Evolutionary conservation across 441 rosid genomes (phyloP).

Genomic region (Bocquillonia castaneifolia): DNA sequence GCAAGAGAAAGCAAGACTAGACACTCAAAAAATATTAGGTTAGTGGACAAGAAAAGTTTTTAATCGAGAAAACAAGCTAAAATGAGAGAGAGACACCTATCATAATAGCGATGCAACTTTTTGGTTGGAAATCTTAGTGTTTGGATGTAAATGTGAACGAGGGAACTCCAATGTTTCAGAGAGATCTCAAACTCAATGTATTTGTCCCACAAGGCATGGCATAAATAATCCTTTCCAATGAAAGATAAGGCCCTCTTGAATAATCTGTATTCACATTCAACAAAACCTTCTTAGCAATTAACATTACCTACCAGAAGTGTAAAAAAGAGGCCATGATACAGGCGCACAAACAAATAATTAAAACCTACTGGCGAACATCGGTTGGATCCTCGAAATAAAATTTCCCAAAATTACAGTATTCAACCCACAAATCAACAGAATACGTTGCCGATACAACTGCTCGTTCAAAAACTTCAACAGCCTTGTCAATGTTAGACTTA

Average conservation of each 20-base stretch:
- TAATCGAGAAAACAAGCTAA: neutral
- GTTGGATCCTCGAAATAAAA: conserved; percentile 57
- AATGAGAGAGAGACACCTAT: conserved; percentile 43
- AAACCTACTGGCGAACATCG: conserved; percentile 67
- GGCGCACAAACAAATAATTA: neutral
- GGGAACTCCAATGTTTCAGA: conserved; percentile 59
- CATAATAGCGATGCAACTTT: conserved; percentile 57
- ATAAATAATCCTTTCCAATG: conserved; percentile 79
- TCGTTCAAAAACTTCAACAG: conserved; percentile 64
- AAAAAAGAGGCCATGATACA: neutral
- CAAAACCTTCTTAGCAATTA: too few relatives aligned
- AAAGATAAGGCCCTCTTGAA: conserved; percentile 68
- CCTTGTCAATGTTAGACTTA: conserved; percentile 51
- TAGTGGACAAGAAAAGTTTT: neutral
- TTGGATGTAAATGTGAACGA: conserved; percentile 62
- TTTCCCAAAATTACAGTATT: conserved; percentile 58
- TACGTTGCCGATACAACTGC: conserved; percentile 70
- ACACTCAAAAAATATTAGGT: conserved; percentile 7
- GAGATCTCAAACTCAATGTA: conserved; percentile 61
- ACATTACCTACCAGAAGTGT: neutral
- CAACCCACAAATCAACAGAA: conserved; percentile 71
- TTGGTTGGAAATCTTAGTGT: conserved; percentile 69
- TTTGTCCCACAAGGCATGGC: conserved; percentile 73
- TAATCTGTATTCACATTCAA: too few relatives aligned
- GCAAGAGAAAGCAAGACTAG: conserved; percentile 15